These are phyloP conservation scores for Saturnispora galanensis DNA, from an alignment of 805 yeast species.

Conservation along the genomic window DNA sequence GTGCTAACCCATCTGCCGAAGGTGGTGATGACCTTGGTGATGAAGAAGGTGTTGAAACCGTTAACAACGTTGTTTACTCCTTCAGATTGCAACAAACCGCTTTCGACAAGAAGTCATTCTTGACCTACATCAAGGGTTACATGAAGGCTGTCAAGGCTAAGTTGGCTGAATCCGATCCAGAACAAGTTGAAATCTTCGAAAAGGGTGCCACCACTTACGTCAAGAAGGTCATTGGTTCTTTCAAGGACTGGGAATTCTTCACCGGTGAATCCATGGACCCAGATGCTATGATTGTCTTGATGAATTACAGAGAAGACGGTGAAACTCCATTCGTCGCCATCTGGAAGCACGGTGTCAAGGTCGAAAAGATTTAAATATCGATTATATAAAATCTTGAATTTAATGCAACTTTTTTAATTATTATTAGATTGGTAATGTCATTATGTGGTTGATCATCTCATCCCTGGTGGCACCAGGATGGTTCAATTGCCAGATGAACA, in stretches of 20 bases:
- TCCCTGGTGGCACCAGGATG: slow-evolving; percentile 46
- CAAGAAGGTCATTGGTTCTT: slow-evolving; percentile 90
- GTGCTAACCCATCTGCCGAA: slow-evolving; percentile 99
- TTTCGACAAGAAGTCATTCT: slow-evolving; percentile 96
- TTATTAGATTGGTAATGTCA: neutral
- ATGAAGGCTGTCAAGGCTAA: slow-evolving; percentile 93
- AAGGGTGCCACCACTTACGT: slow-evolving; percentile 95
- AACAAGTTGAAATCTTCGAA: slow-evolving; percentile 78
- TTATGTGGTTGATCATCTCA: slow-evolving; percentile 43
- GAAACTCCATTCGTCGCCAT: slow-evolving; percentile 92
- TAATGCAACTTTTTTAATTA: slow-evolving; percentile 1
- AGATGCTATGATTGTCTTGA: slow-evolving; percentile 94
- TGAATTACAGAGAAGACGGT: slow-evolving; percentile 99
- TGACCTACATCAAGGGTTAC: slow-evolving; percentile 96
- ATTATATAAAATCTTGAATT: neutral
- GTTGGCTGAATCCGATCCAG: slow-evolving; percentile 85
- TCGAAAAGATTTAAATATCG: slow-evolving; percentile 69
- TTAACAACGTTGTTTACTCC: slow-evolving; percentile 97
- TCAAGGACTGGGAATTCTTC: slow-evolving; percentile 99
- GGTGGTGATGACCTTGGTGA: slow-evolving; percentile 65
- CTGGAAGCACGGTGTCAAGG: slow-evolving; percentile 98
- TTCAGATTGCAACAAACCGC: slow-evolving; percentile 94
- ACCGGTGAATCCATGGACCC: slow-evolving; percentile 99
- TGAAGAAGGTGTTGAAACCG: slow-evolving; percentile 82
- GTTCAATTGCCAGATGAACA: slow-evolving; percentile 70